phyloP scores from a whole-genome alignment of 1,284 basidiomycete genomes.

The Mrakiaceae sp. region DNA sequence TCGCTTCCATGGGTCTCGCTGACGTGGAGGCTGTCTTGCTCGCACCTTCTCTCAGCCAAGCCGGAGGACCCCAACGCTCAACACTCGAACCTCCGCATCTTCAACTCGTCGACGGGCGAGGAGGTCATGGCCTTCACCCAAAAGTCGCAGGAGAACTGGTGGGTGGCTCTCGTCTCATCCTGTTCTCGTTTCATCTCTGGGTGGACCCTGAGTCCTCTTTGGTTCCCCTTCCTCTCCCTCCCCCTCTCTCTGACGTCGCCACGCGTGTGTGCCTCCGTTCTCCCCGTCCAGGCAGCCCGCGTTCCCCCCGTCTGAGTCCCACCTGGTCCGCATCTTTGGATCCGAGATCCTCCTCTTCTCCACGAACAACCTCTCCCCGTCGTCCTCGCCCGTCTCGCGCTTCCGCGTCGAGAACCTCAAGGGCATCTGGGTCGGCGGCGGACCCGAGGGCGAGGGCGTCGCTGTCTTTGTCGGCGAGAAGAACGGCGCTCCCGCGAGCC shows the following conservation, averaged over 20 bases:
- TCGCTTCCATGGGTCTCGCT: neutral
- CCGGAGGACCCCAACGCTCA: constrained; percentile 62
- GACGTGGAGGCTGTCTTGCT: no score
- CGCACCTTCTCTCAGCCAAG: constrained; percentile 41
- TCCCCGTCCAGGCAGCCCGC: constrained; percentile 53
- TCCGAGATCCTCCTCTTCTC: constrained; percentile 78
- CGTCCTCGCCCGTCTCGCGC: constrained; percentile 26
- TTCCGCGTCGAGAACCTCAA: constrained; percentile 32
- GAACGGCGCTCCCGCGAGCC: constrained; percentile 87
- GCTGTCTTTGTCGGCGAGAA: constrained; percentile 90
- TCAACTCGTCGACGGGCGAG: constrained; percentile 67
- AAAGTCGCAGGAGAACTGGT: constrained; percentile 71
- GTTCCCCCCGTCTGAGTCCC: constrained; percentile 81
- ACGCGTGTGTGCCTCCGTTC: no score
- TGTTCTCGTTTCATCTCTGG: no score
- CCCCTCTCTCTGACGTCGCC: neutral
- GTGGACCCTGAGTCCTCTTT: neutral
- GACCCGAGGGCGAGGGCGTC: constrained; percentile 33
- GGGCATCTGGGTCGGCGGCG: constrained; percentile 27
- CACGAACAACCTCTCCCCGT: constrained; percentile 24
- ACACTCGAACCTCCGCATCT: constrained; percentile 79
- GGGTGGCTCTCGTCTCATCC: constrained; percentile 3
- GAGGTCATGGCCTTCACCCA: constrained; percentile 71
- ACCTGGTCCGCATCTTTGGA: constrained; percentile 56
- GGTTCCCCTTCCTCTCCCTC: neutral